phyloP scores from a whole-genome alignment of 139 green algal genomes.

The Gonium pectorale region DNA sequence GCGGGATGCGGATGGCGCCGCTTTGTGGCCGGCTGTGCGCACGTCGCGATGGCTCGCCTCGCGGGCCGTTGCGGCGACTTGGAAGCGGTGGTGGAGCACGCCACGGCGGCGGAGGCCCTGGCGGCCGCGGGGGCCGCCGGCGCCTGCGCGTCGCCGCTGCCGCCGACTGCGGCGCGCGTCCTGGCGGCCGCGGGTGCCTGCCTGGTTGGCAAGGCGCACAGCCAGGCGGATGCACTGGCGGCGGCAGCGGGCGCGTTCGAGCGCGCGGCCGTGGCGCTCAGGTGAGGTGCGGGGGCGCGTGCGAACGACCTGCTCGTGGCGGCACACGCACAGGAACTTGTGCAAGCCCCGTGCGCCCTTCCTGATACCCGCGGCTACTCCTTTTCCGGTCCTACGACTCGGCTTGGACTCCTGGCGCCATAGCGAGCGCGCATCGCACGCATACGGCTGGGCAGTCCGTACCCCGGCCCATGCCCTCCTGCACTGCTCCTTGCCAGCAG shows the following conservation, averaged over 20 bases:
- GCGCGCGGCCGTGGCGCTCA: background rate
- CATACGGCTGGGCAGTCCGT: no score
- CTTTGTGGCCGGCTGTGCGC: slow-evolving; percentile 1
- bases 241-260: slow-evolving; percentile 21
- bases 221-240: background rate
- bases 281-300: no score
- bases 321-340: no score
- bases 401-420: no score
- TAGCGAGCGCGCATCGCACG: no score
- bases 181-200: slow-evolving; percentile 21
- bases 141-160: background rate
- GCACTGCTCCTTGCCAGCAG: no score
- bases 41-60: background rate
- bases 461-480: no score
- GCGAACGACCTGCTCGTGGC: no score
- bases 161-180: background rate
- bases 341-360: no score
- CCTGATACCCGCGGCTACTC: no score
- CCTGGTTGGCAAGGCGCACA: slow-evolving; percentile 34
- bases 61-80: slow-evolving; percentile 2
- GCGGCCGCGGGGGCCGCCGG: background rate
- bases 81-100: slow-evolving; percentile 26
- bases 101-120: background rate
- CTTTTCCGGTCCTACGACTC: no score
- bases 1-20: background rate